A percentile compares a stretch with the other conserved stretches of the same genome.
phyloP scores from a whole-genome alignment of 805 yeast species.

The Pichia pseudocactophila region DNA sequence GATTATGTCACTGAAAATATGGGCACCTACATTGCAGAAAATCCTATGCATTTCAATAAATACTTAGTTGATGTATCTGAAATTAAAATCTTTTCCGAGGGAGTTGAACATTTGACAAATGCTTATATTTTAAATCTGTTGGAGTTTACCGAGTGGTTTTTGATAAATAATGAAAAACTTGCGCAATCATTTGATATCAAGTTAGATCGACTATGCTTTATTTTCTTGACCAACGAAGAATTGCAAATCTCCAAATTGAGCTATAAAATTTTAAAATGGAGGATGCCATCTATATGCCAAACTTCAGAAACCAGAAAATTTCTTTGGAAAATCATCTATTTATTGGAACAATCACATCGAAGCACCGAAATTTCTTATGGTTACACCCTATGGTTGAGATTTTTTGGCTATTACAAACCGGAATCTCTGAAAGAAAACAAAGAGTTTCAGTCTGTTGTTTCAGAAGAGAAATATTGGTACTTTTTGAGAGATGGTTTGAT shows the following conservation, averaged over 20 bases:
- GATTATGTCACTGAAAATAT: constrained; percentile 6
- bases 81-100: neutral
- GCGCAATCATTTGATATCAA: neutral
- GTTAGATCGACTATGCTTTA: constrained; percentile 25
- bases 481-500: constrained; percentile 47
- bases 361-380: constrained; percentile 32
- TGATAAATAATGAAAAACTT: constrained; percentile 19
- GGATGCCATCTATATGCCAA: constrained; percentile 29
- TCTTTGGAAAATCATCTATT: constrained; percentile 40
- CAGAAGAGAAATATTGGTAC: constrained; percentile 42
- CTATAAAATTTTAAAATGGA: constrained; percentile 46
- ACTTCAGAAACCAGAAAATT: constrained; percentile 17
- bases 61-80: neutral
- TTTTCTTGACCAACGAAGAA: constrained; percentile 32
- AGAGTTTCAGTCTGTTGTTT: constrained; percentile 26
- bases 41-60: constrained; percentile 15
- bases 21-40: constrained; percentile 2
- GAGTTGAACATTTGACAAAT: constrained; percentile 4
- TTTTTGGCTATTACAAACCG: constrained; percentile 26
- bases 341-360: constrained; percentile 25
- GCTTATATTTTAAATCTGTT: constrained; percentile 18
- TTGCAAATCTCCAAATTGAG: constrained; percentile 30
- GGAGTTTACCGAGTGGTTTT: constrained; percentile 31
- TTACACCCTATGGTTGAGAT: constrained; percentile 48
- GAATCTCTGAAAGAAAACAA: constrained; percentile 7